phyloP scores from a whole-genome alignment of 2,329 filamentous ascomycete species.

The Hymenoscyphus albidus region DNA sequence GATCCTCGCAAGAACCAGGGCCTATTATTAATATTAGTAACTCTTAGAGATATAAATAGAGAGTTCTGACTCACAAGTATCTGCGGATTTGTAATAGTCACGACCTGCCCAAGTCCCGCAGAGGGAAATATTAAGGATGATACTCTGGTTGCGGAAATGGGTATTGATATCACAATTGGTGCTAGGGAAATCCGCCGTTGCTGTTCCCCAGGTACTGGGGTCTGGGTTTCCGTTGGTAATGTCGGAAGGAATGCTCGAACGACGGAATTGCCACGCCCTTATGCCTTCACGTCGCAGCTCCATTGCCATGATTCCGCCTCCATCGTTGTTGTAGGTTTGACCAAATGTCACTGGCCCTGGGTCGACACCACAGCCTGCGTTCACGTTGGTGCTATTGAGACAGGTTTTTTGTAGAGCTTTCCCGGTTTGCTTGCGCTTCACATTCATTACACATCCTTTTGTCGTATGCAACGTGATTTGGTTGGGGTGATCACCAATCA shows the following conservation, averaged over 20 bases:
- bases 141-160: slow-evolving; percentile 69
- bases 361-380: slow-evolving; percentile 40
- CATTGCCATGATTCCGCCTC: slow-evolving; percentile 48
- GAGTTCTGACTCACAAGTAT: slow-evolving; percentile 22
- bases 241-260: slow-evolving; percentile 43
- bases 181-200: slow-evolving; percentile 46
- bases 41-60: neutral
- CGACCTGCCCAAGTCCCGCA: slow-evolving; percentile 83
- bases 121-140: slow-evolving; percentile 79
- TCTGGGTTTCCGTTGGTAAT: slow-evolving; percentile 42
- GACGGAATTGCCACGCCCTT: slow-evolving; percentile 49
- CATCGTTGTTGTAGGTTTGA: slow-evolving; percentile 47
- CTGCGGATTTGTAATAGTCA: slow-evolving; percentile 18
- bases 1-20: slow-evolving; percentile 26
- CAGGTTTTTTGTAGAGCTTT: slow-evolving; percentile 42
- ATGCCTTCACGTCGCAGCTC: slow-evolving; percentile 44
- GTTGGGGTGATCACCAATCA: slow-evolving; percentile 35
- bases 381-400: slow-evolving; percentile 38
- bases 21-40: neutral
- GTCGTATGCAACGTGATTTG: slow-evolving; percentile 49
- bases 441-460: slow-evolving; percentile 40
- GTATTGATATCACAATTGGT: slow-evolving; percentile 63
- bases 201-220: slow-evolving; percentile 43
- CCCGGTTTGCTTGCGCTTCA: neutral
- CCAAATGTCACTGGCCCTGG: slow-evolving; percentile 48